These are phyloP conservation scores for Sechiopsis laciniata DNA, from an alignment of 306 rosid species.

Conservation along the genomic window DNA sequence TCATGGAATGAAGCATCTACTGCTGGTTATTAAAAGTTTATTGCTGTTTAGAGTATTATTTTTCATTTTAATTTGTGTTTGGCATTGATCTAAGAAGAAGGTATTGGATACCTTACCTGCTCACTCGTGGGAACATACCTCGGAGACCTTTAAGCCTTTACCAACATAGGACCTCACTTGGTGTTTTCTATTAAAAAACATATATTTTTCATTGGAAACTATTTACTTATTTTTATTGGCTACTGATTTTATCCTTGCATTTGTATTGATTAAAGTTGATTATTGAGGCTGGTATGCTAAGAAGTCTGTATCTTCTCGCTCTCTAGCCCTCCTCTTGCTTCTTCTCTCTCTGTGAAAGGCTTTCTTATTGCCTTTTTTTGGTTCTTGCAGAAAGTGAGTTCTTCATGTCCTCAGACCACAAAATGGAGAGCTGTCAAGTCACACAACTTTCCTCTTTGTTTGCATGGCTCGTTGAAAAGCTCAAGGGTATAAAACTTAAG, in stretches of 20 bases:
- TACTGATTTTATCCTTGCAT: background rate
- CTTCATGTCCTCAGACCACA: conserved; percentile 27
- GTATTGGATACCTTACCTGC: too few species aligned
- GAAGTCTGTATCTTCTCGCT: background rate
- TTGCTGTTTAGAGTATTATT: too few species aligned
- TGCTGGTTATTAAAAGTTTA: too few species aligned
- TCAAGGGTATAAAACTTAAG: conserved; percentile 30
- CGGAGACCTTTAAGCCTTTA: too few species aligned
- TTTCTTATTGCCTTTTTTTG: conserved; percentile 8
- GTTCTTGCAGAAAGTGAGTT: conserved; percentile 31
- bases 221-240: background rate
- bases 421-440: conserved; percentile 30
- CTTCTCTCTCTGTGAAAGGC: too few species aligned
- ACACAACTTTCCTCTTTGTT: conserved; percentile 61
- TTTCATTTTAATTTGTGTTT: too few species aligned
- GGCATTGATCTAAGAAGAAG: too few species aligned
- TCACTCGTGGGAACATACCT: too few species aligned
- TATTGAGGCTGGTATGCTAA: background rate
- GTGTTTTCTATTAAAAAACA: too few species aligned
- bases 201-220: background rate
- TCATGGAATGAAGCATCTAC: too few species aligned
- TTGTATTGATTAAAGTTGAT: background rate
- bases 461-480: conserved; percentile 58
- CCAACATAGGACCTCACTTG: too few species aligned
- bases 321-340: background rate